These are phyloP conservation scores for Phyllosticta citriasiana DNA, from an alignment of 2,329 filamentous ascomycete genomes.

Conservation along the genomic window DNA sequence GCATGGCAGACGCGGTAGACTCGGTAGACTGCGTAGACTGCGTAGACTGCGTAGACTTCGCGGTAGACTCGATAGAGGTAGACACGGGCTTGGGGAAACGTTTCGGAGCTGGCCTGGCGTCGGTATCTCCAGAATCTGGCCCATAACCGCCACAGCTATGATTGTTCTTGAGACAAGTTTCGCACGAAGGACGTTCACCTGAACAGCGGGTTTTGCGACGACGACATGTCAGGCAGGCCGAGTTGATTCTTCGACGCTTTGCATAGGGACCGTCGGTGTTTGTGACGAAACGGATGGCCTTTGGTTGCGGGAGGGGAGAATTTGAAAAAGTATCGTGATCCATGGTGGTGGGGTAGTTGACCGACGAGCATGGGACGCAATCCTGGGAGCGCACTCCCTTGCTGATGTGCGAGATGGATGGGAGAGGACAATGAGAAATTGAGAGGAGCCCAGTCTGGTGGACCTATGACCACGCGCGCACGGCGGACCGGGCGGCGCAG, in stretches of 20 bases:
- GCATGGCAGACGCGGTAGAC: too few species aligned
- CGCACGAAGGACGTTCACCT: slow-evolving; percentile 32
- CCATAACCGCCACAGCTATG: slow-evolving; percentile 39
- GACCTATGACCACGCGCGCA: too few species aligned
- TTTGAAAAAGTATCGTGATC: slow-evolving; percentile 2
- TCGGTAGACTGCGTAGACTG: too few species aligned
- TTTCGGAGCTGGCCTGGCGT: neutral
- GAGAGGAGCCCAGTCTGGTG: too few species aligned
- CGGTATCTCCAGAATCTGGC: slow-evolving; percentile 19
- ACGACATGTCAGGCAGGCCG: slow-evolving; percentile 38
- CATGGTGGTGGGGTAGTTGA: neutral
- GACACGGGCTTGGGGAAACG: neutral
- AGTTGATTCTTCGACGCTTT: slow-evolving; percentile 31
- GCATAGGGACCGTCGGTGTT: slow-evolving; percentile 33
- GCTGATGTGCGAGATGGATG: too few species aligned
- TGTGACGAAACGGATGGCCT: slow-evolving; percentile 33
- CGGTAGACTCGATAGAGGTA: too few species aligned
- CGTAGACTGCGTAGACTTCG: too few species aligned
- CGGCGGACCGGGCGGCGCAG: neutral
- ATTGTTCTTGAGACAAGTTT: slow-evolving; percentile 39
- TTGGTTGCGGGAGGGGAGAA: slow-evolving; percentile 20
- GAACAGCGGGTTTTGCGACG: slow-evolving; percentile 42
- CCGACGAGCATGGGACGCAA: too few species aligned
- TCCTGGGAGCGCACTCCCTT: too few species aligned
- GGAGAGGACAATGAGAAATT: too few species aligned